Conservation (phyloP, 805 yeast species). For the Kuraishia borneana region DNA sequence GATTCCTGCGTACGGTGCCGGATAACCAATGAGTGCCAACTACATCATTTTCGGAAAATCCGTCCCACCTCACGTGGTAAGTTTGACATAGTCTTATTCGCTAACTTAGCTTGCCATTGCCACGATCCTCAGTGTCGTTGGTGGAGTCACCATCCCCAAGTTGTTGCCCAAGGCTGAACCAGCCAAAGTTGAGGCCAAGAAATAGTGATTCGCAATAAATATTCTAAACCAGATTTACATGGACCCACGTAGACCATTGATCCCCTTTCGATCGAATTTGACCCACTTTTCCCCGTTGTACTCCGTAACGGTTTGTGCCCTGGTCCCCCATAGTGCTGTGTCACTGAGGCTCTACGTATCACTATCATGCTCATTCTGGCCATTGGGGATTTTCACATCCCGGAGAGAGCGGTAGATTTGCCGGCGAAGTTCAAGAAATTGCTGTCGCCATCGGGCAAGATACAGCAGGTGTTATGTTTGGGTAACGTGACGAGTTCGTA, state of each 20-base stretch:
- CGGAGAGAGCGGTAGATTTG: slow-evolving; percentile 64
- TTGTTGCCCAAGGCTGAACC: slow-evolving; percentile 1
- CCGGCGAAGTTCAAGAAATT: slow-evolving; percentile 62
- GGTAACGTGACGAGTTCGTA: slow-evolving; percentile 74
- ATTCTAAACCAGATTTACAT: neutral
- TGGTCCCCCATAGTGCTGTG: neutral
- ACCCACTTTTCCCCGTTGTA: neutral
- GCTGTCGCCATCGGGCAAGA: slow-evolving; percentile 66
- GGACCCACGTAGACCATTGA: neutral
- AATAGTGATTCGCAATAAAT: neutral
- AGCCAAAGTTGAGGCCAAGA: slow-evolving; percentile 1
- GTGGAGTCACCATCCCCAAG: slow-evolving; percentile 41
- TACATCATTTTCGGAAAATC: slow-evolving; percentile 78
- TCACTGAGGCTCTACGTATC: neutral
- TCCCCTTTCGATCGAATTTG: neutral
- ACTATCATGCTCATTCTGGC: slow-evolving; percentile 57
- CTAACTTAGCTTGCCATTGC: slow-evolving; percentile 55
- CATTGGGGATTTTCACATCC: slow-evolving; percentile 84
- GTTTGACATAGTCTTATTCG: slow-evolving; percentile 11
- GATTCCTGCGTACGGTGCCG: too few relatives aligned
- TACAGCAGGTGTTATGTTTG: slow-evolving; percentile 71
- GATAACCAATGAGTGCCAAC: slow-evolving; percentile 77
- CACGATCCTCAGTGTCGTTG: slow-evolving; percentile 59
- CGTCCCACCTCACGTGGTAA: slow-evolving; percentile 68
- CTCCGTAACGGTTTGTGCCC: neutral